phyloP scores from a whole-genome alignment of 1,139 yeast species.

The Suhomyces ambrosiae region DNA sequence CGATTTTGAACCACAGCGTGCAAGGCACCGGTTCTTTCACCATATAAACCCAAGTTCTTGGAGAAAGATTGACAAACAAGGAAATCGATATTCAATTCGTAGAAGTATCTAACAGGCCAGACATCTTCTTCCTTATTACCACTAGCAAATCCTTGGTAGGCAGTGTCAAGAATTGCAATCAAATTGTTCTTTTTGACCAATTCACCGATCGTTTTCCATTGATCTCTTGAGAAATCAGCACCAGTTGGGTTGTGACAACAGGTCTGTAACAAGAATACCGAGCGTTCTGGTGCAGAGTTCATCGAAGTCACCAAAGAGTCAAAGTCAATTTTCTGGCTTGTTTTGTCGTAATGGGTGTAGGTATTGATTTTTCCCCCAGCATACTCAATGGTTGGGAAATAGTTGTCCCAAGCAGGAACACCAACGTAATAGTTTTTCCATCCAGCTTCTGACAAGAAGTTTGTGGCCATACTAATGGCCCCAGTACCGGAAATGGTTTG shows the following conservation, averaged over 20 bases:
- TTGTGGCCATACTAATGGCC: slow-evolving; percentile 42
- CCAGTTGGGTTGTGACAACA: slow-evolving; percentile 99
- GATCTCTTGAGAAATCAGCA: slow-evolving; percentile 83
- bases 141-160: slow-evolving; percentile 75
- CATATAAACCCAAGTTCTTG: slow-evolving; percentile 49
- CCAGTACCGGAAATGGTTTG: slow-evolving; percentile 52
- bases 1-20: slow-evolving; percentile 38
- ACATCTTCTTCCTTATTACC: slow-evolving; percentile 27
- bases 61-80: slow-evolving; percentile 47
- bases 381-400: slow-evolving; percentile 38
- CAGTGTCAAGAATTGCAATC: slow-evolving; percentile 89
- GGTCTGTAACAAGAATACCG: slow-evolving; percentile 59
- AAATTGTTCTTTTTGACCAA: slow-evolving; percentile 46
- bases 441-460: slow-evolving; percentile 33
- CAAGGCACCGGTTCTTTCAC: slow-evolving; percentile 47
- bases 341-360: slow-evolving; percentile 38
- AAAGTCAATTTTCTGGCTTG: slow-evolving; percentile 33
- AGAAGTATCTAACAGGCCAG: slow-evolving; percentile 23
- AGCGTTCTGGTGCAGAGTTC: slow-evolving; percentile 30
- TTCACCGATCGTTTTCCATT: slow-evolving; percentile 67
- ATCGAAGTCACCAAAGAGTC: slow-evolving; percentile 30
- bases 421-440: slow-evolving; percentile 38
- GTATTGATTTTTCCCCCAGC: slow-evolving; percentile 30
- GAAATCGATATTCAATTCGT: slow-evolving; percentile 20
- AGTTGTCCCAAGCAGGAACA: slow-evolving; percentile 46